These are phyloP conservation scores for Simmondsia chinensis DNA, from an alignment of 148 eudicot species.

Conservation along the genomic window DNA sequence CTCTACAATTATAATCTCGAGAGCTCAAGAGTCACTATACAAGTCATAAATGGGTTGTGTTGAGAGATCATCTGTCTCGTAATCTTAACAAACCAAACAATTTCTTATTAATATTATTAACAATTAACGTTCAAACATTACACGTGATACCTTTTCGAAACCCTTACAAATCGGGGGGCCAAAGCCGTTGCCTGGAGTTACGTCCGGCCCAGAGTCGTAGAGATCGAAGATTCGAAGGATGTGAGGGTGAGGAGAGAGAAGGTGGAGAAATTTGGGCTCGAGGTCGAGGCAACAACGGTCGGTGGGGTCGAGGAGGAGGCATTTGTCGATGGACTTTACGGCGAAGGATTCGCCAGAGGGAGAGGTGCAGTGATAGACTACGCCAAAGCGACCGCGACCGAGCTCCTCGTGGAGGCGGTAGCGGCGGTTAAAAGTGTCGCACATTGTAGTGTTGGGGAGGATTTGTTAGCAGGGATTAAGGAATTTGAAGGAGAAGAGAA, in stretches of 20 bases:
- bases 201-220: slow-evolving; percentile 29
- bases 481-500: not conserved
- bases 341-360: slow-evolving; percentile 32
- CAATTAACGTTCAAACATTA: too few relatives aligned
- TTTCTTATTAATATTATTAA: too few relatives aligned
- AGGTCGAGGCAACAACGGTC: slow-evolving; percentile 42
- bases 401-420: slow-evolving; percentile 72
- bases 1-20: too few relatives aligned
- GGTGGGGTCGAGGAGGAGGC: slow-evolving; percentile 21
- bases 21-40: too few relatives aligned
- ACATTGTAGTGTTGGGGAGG: slow-evolving; percentile 21
- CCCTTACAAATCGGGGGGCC: too few relatives aligned
- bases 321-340: slow-evolving; percentile 62
- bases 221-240: slow-evolving; percentile 29
- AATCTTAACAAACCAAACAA: too few relatives aligned
- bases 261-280: slow-evolving; percentile 34
- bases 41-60: too few relatives aligned
- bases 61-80: too few relatives aligned
- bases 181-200: too few relatives aligned
- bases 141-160: too few relatives aligned
- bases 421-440: slow-evolving; percentile 34
- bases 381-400: slow-evolving; percentile 81
- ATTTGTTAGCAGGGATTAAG: not conserved
- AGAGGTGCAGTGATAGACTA: slow-evolving; percentile 62
- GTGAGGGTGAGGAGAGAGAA: slow-evolving; percentile 31